phyloP scores from a whole-genome alignment of 2,329 filamentous ascomycete genomes.

The Monosporascus sp. region DNA sequence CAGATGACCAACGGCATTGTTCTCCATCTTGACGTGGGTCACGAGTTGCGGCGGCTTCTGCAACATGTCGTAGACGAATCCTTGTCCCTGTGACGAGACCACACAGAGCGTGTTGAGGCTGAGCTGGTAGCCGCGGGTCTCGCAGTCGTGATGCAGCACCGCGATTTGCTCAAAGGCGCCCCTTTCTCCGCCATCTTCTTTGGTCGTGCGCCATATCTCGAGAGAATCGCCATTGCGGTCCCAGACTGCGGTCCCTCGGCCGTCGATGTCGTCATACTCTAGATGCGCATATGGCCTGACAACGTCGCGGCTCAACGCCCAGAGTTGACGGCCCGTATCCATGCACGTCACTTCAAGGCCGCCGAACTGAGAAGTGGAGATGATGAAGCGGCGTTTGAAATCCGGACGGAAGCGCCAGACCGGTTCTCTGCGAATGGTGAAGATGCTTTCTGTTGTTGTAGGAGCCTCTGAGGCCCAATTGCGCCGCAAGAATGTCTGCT shows the following conservation, averaged over 20 bases:
- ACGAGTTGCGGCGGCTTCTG: constrained; percentile 26
- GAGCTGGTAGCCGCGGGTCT: constrained; percentile 40
- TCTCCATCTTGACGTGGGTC: constrained; percentile 31
- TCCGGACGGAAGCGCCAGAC: constrained; percentile 41
- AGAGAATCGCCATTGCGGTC: constrained; percentile 37
- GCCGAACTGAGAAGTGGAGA: constrained; percentile 39
- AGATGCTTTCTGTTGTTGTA: constrained; percentile 29
- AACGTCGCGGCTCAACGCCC: constrained; percentile 23
- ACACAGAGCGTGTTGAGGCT: constrained; percentile 38
- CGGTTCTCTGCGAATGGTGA: constrained; percentile 34
- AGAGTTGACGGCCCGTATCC: constrained; percentile 35
- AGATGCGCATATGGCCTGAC: constrained; percentile 39
- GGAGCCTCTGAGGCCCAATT: constrained; percentile 32
- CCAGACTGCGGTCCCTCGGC: constrained; percentile 34
- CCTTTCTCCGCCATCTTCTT: constrained; percentile 24
- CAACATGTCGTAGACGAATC: constrained; percentile 38
- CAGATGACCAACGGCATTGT: constrained; percentile 37
- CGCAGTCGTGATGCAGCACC: constrained; percentile 33
- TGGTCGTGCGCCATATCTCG: constrained; percentile 36
- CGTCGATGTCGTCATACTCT: constrained; percentile 34
- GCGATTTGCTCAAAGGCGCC: constrained; percentile 35
- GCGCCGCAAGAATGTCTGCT: constrained; percentile 30
- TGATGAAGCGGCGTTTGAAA: constrained; percentile 38
- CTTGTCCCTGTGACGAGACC: constrained; percentile 36
- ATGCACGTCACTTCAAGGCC: constrained; percentile 40